phyloP scores from a whole-genome alignment of 352 stramenopile genomes.

The Phytopythium boreale region DNA sequence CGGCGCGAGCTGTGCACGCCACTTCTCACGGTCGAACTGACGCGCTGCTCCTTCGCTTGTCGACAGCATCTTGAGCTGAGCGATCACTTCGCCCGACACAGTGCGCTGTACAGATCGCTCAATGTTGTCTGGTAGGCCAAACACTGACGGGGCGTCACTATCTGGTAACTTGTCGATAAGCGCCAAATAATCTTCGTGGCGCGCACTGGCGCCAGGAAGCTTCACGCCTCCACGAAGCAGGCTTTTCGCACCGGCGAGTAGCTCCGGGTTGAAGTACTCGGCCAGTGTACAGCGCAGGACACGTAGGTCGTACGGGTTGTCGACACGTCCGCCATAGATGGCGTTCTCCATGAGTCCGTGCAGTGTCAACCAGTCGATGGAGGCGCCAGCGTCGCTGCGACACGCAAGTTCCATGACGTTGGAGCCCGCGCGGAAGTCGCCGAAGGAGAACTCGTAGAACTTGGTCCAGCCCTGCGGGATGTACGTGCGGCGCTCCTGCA shows the following conservation, averaged over 20 bases:
- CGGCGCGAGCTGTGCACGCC: conserved; percentile 85
- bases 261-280: conserved; percentile 85
- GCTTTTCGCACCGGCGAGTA: conserved; percentile 60
- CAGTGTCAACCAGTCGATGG: conserved; percentile 90
- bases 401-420: conserved; percentile 87
- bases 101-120: conserved; percentile 92
- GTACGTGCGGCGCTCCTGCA: conserved; percentile 89
- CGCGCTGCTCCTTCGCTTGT: conserved; percentile 49
- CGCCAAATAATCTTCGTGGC: conserved; percentile 64
- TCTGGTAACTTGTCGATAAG: conserved; percentile 77
- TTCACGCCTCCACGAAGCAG: conserved; percentile 61
- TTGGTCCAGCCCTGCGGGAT: conserved; percentile 96
- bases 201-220: conserved; percentile 49
- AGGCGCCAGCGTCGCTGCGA: conserved; percentile 22
- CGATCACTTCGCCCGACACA: conserved; percentile 77
- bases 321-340: conserved; percentile 93
- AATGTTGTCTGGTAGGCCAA: conserved; percentile 94
- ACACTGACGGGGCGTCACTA: conserved; percentile 76
- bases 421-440: conserved; percentile 90
- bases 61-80: conserved; percentile 83
- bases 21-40: conserved; percentile 92
- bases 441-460: conserved; percentile 95
- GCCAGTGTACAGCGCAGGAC: conserved; percentile 88
- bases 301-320: conserved; percentile 91
- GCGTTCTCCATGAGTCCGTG: conserved; percentile 95